phyloP scores from a whole-genome alignment of 768 basidiomycete species.

The Boletellus sp. region DNA sequence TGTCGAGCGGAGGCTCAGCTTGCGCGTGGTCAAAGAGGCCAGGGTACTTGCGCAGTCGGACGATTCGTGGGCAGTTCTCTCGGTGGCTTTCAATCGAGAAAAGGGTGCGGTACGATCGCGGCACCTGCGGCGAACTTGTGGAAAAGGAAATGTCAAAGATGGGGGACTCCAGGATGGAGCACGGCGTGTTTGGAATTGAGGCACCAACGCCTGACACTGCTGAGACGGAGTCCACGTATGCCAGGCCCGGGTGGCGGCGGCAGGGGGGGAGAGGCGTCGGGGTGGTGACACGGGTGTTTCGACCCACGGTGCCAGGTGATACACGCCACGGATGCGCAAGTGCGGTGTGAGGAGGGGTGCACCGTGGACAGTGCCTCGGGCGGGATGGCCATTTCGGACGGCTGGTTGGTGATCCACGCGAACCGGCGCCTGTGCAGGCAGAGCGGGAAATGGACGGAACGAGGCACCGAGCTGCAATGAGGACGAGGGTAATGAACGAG shows the following conservation, averaged over 20 bases:
- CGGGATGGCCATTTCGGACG: background rate
- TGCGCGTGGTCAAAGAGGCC: background rate
- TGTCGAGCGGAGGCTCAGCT: background rate
- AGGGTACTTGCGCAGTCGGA: background rate
- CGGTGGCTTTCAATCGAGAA: slow-evolving; percentile 16
- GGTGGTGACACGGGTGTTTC: background rate
- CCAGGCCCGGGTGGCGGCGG: slow-evolving; percentile 6
- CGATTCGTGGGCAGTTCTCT: slow-evolving; percentile 6
- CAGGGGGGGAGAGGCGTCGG: background rate
- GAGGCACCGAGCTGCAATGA: slow-evolving; percentile 8
- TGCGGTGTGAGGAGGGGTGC: background rate
- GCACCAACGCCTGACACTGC: background rate
- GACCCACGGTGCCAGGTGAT: slow-evolving; percentile 1
- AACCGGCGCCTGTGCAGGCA: slow-evolving; percentile 6
- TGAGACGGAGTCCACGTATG: background rate
- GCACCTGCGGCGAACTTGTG: slow-evolving; percentile 14
- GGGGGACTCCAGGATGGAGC: background rate
- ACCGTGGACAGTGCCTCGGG: slow-evolving; percentile 6
- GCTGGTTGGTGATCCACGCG: slow-evolving; percentile 13
- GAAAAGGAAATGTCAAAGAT: slow-evolving; percentile 6
- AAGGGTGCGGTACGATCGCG: slow-evolving; percentile 14
- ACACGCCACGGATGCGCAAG: background rate
- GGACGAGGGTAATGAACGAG: slow-evolving; percentile 7
- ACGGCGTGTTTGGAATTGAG: slow-evolving; percentile 3
- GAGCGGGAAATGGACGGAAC: background rate